These are phyloP conservation scores for Venturia asperata DNA, from an alignment of 2,329 filamentous ascomycete genomes.

Conservation along the genomic window DNA sequence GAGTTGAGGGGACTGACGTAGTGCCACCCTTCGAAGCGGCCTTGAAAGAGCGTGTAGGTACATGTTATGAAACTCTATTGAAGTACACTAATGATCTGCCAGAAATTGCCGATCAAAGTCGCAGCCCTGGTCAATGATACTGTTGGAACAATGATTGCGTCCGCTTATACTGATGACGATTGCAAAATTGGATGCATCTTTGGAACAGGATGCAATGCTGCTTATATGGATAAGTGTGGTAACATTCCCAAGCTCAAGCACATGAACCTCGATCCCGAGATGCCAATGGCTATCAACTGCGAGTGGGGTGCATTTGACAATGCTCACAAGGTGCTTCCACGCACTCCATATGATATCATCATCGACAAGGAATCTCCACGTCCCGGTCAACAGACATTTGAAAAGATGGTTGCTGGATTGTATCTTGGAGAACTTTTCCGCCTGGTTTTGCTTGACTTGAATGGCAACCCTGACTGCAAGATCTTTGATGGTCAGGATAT, in stretches of 20 bases:
- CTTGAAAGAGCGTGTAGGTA: constrained; percentile 57
- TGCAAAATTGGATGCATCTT: constrained; percentile 98
- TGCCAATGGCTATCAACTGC: constrained; percentile 94
- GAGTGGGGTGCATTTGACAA: constrained; percentile 98
- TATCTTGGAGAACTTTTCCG: constrained; percentile 95
- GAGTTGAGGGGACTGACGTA: constrained; percentile 85
- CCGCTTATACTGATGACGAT: constrained; percentile 85
- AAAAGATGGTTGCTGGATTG: constrained; percentile 95
- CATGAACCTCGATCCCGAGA: constrained; percentile 76
- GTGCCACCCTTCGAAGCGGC: constrained; percentile 83
- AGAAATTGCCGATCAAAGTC: constrained; percentile 87
- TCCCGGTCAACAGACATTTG: constrained; percentile 88
- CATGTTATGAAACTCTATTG: background rate
- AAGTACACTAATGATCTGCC: constrained; percentile 22
- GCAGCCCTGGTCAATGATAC: constrained; percentile 96
- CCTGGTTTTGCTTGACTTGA: constrained; percentile 73
- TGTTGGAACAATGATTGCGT: constrained; percentile 92
- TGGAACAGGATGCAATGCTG: constrained; percentile 94
- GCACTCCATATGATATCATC: constrained; percentile 76
- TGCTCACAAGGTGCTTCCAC: constrained; percentile 79
- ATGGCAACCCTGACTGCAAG: constrained; percentile 54
- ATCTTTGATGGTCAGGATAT: constrained; percentile 84
- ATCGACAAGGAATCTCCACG: constrained; percentile 89
- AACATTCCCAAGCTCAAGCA: constrained; percentile 90
- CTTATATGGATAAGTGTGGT: constrained; percentile 92